These are phyloP conservation scores for Paramecium sexaurelia DNA, from an alignment of 73 alveolate genomes.

Conservation along the genomic window DNA sequence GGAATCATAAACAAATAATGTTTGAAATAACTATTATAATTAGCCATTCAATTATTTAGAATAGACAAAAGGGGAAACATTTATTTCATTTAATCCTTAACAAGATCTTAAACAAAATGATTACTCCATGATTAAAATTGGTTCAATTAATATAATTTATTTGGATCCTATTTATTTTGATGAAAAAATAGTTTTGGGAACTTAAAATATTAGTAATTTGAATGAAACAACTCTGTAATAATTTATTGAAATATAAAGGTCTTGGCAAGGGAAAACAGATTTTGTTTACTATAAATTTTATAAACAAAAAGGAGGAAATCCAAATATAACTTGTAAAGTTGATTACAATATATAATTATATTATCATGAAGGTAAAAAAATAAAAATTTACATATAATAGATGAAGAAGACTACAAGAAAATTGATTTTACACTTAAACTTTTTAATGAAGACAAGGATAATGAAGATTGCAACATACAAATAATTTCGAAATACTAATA, in stretches of 20 bases:
- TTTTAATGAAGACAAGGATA: not conserved
- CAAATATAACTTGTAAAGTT: not conserved
- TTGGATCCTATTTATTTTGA: conserved; percentile 39
- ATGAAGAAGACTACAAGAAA: not conserved
- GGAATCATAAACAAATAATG: not conserved
- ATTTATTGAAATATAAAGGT: not conserved
- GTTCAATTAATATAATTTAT: not conserved
- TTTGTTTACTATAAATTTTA: not conserved
- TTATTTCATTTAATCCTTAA: not conserved
- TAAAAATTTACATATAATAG: too few relatives aligned
- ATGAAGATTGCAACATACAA: not conserved
- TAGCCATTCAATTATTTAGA: conserved; percentile 49
- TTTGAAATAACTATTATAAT: not conserved
- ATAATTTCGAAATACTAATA: not conserved
- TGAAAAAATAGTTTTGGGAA: not conserved
- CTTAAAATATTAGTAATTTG: not conserved
- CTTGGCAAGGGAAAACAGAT: not conserved
- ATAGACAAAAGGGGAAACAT: not conserved
- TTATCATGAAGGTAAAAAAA: not conserved
- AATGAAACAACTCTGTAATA: not conserved
- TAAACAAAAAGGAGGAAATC: not conserved
- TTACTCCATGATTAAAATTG: not conserved
- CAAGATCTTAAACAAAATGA: not conserved
- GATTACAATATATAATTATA: not conserved
- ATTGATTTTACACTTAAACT: not conserved